phyloP scores from a whole-genome alignment of 2,329 filamentous ascomycete genomes.

The Diaporthe velutina region DNA sequence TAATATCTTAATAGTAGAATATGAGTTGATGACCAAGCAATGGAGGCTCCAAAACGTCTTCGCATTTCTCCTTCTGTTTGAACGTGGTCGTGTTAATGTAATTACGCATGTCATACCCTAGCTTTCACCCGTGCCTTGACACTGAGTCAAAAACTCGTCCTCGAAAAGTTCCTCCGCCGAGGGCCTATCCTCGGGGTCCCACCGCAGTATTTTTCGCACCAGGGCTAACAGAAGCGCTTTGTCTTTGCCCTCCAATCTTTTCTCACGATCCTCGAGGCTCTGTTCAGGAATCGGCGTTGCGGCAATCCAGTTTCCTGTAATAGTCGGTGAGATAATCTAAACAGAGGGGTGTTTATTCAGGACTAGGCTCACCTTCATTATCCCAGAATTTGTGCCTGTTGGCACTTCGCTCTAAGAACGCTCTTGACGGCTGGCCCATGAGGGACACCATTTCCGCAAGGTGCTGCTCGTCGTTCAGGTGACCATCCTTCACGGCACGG shows the following conservation, averaged over 20 bases:
- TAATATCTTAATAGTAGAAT: too few relatives aligned
- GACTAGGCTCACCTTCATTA: conserved; percentile 39
- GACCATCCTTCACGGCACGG: conserved; percentile 41
- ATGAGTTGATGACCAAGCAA: too few relatives aligned
- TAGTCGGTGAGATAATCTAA: not conserved
- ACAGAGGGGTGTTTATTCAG: not conserved
- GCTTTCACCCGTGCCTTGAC: not conserved
- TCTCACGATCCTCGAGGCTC: conserved; percentile 44
- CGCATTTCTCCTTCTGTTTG: too few relatives aligned
- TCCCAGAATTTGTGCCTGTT: conserved; percentile 43
- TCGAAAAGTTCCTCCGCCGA: conserved; percentile 44
- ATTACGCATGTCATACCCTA: not conserved
- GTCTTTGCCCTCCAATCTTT: conserved; percentile 43
- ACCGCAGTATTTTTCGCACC: conserved; percentile 44
- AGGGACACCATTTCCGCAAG: conserved; percentile 53
- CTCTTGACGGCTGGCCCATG: conserved; percentile 51
- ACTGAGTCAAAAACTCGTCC: conserved; percentile 39
- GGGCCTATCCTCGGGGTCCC: conserved; percentile 46
- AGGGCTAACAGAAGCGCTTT: conserved; percentile 43
- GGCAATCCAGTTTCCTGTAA: conserved; percentile 46
- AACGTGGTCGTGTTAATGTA: too few relatives aligned
- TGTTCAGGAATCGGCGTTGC: conserved; percentile 45
- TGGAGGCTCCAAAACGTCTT: too few relatives aligned
- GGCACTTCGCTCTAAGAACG: conserved; percentile 50
- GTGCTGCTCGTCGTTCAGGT: conserved; percentile 46